These are phyloP conservation scores for Pseudocercospora macadamiae DNA, from an alignment of 2,329 filamentous ascomycete species.

Conservation along the genomic window DNA sequence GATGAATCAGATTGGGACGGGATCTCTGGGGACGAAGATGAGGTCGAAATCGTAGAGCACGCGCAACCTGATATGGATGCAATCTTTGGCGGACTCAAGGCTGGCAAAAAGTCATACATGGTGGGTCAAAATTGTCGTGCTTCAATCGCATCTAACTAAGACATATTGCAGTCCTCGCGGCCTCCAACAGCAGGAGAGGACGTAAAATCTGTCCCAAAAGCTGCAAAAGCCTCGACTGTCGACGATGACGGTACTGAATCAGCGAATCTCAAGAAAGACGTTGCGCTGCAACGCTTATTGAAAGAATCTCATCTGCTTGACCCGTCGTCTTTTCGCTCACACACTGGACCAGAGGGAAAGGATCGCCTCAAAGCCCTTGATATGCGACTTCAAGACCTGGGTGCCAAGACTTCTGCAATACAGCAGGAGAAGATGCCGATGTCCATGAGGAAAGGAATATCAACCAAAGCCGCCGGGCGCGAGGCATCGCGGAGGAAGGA, in stretches of 20 bases:
- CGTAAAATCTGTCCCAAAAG: slow-evolving; percentile 31
- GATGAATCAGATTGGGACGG: slow-evolving; percentile 65
- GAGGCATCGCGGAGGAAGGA: slow-evolving; percentile 75
- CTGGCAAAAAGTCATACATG: slow-evolving; percentile 79
- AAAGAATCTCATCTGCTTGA: slow-evolving; percentile 88
- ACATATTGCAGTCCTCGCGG: slow-evolving; percentile 50
- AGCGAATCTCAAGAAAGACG: slow-evolving; percentile 81
- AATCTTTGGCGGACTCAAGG: slow-evolving; percentile 13
- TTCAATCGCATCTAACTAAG: background rate
- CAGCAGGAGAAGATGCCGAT: slow-evolving; percentile 88
- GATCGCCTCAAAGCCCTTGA: slow-evolving; percentile 82
- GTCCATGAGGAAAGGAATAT: slow-evolving; percentile 82
- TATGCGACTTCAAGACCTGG: slow-evolving; percentile 78
- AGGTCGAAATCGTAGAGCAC: slow-evolving; percentile 49
- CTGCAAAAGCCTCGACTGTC: slow-evolving; percentile 28
- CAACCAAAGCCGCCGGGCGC: slow-evolving; percentile 63
- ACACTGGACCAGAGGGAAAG: slow-evolving; percentile 60
- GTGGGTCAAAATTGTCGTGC: slow-evolving; percentile 42
- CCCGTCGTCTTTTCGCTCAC: slow-evolving; percentile 56
- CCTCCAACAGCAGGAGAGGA: slow-evolving; percentile 44
- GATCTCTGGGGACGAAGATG: slow-evolving; percentile 53
- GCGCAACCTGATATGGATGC: slow-evolving; percentile 40
- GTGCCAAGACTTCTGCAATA: slow-evolving; percentile 74
- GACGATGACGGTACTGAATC: slow-evolving; percentile 60
- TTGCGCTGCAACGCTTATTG: slow-evolving; percentile 86